Evolutionary conservation across 192 early-diverging fungal genomes (phyloP).

Genomic region (Dimargaris verticillata): DNA sequence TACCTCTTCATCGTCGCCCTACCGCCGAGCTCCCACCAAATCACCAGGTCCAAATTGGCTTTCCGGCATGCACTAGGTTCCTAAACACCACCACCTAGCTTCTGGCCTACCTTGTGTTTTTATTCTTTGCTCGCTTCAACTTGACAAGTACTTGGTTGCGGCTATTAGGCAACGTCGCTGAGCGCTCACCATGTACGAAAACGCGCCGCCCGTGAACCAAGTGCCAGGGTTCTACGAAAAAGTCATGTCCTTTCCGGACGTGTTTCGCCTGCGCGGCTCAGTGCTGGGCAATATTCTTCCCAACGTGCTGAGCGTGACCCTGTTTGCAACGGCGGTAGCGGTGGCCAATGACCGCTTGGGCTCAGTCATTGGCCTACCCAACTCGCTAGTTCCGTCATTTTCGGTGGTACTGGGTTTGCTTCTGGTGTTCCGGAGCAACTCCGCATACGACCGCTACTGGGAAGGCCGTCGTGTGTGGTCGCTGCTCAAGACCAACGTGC

Average conservation of each 20-base stretch:
- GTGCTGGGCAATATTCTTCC: constrained; percentile 14
- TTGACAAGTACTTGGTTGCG: no score
- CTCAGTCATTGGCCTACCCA: constrained; percentile 21
- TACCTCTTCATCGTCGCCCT: no score
- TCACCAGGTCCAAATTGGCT: no score
- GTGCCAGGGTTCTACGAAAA: constrained; percentile 8
- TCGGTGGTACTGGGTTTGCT: constrained; percentile 51
- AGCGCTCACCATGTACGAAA: constrained; percentile 10
- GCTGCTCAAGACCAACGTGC: constrained; percentile 36
- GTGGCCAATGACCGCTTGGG: constrained; percentile 8
- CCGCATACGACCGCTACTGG: constrained; percentile 55
- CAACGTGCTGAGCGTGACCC: constrained; percentile 10
- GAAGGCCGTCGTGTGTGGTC: constrained; percentile 65
- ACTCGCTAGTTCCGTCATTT: constrained; percentile 27
- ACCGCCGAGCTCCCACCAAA: no score
- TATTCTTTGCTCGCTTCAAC: no score
- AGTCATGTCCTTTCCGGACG: constrained; percentile 4
- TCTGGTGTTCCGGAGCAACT: constrained; percentile 72
- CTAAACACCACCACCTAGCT: no score
- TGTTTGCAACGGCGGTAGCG: constrained; percentile 7
- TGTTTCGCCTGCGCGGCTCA: constrained; percentile 13
- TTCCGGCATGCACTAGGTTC: no score
- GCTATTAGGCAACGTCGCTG: no score
- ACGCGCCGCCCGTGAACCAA: not conserved
- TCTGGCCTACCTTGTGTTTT: no score